phyloP scores from a whole-genome alignment of 805 yeast genomes.

The Pichia manshurica region DNA sequence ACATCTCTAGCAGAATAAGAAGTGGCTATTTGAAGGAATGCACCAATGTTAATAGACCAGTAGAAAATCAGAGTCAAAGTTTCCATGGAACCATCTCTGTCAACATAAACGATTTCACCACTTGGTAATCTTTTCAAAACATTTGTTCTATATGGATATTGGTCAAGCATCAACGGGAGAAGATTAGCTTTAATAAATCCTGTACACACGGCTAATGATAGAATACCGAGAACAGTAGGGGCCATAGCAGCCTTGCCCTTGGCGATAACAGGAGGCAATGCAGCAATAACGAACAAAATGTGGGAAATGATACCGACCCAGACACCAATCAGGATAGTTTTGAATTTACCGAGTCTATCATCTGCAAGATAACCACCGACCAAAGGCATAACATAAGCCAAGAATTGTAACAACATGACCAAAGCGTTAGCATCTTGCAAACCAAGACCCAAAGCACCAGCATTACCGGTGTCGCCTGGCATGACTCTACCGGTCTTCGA shows the following conservation, averaged over 20 bases:
- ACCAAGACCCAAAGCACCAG: conserved; percentile 48
- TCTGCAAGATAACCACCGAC: conserved; percentile 50
- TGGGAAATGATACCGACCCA: conserved; percentile 43
- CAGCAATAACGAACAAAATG: conserved; percentile 43
- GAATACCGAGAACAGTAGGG: conserved; percentile 37
- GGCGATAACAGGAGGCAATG: conserved; percentile 39
- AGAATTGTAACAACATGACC: conserved; percentile 41
- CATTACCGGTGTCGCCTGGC: conserved; percentile 25
- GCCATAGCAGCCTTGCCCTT: conserved; percentile 34
- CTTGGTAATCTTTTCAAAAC: conserved; percentile 50
- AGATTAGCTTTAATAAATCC: conserved; percentile 52
- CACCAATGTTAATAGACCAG: conserved; percentile 52
- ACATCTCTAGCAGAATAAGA: conserved; percentile 45
- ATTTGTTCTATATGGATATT: conserved; percentile 56
- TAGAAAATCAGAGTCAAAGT: conserved; percentile 41
- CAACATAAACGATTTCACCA: conserved; percentile 63
- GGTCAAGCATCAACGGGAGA: conserved; percentile 49
- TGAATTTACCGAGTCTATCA: conserved; percentile 41
- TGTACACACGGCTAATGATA: conserved; percentile 40
- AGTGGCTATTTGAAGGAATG: conserved; percentile 48
- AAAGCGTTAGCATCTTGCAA: conserved; percentile 42
- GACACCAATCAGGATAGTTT: conserved; percentile 46
- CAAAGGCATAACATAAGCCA: conserved; percentile 47
- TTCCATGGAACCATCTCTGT: conserved; percentile 38
- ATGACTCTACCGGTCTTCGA: conserved; percentile 41